A percentile compares a stretch with the other conserved stretches of the same genome.
Conservation (phyloP, 2,329 filamentous ascomycete species). For the Hymenoscyphus albidus region DNA sequence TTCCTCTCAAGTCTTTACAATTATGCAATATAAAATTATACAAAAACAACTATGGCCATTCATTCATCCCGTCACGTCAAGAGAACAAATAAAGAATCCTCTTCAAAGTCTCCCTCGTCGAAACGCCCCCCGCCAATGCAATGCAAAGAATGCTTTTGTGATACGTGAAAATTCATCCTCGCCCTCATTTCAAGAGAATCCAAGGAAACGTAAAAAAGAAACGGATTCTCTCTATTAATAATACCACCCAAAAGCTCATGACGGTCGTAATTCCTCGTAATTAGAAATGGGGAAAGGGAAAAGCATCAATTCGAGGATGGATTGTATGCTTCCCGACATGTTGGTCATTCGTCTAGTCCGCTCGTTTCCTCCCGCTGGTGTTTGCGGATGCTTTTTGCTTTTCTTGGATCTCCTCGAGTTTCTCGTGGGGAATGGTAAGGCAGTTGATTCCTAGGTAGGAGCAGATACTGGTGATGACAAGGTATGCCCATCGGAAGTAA, state of each 20-base stretch:
- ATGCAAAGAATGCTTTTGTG: background rate
- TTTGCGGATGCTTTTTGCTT: conserved; percentile 25
- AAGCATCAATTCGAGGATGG: background rate
- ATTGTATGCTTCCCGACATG: background rate
- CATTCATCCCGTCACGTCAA: background rate
- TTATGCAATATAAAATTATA: conserved; percentile 3
- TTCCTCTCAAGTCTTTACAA: background rate
- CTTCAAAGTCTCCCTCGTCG: conserved; percentile 1
- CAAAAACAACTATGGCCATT: background rate
- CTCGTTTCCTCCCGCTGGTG: conserved; percentile 30
- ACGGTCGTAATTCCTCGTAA: conserved; percentile 1
- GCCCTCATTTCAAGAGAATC: background rate
- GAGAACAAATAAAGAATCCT: conserved; percentile 1
- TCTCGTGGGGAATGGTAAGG: conserved; percentile 71
- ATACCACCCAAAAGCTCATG: background rate
- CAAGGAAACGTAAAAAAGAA: background rate
- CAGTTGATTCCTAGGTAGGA: conserved; percentile 91
- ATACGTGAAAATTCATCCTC: background rate
- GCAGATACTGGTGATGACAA: conserved; percentile 90
- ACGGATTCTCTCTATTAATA: conserved; percentile 1
- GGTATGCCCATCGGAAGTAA: conserved; percentile 88
- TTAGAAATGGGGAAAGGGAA: background rate
- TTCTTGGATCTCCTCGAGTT: conserved; percentile 35
- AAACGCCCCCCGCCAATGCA: background rate
- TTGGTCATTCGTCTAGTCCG: conserved; percentile 21